These are phyloP conservation scores for Aureobasidium lini DNA, from an alignment of 2,329 filamentous ascomycete genomes.

Conservation along the genomic window DNA sequence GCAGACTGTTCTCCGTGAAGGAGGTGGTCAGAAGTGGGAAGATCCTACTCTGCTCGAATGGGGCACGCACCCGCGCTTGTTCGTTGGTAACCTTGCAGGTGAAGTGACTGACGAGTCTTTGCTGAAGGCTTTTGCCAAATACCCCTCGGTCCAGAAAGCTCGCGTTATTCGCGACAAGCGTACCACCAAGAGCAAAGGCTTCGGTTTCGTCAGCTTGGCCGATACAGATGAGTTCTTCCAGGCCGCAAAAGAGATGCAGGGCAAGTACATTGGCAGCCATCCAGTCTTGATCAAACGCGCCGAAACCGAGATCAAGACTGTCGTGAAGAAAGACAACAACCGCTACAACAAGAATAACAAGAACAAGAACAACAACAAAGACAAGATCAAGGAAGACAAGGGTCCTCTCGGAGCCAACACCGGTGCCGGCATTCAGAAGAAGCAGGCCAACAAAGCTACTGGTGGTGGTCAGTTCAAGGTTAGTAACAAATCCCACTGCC, in stretches of 20 bases:
- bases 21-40: slow-evolving; percentile 88
- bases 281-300: slow-evolving; percentile 72
- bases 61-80: slow-evolving; percentile 93
- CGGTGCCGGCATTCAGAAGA: slow-evolving; percentile 32
- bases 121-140: slow-evolving; percentile 85
- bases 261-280: slow-evolving; percentile 98
- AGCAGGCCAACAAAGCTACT: slow-evolving; percentile 25
- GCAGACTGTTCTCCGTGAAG: slow-evolving; percentile 81
- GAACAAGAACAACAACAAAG: slow-evolving; percentile 36
- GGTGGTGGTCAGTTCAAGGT: slow-evolving; percentile 14
- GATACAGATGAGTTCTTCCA: slow-evolving; percentile 95
- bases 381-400: slow-evolving; percentile 36
- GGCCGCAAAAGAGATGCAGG: slow-evolving; percentile 95
- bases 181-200: slow-evolving; percentile 92
- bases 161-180: slow-evolving; percentile 92
- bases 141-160: slow-evolving; percentile 82
- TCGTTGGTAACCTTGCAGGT: slow-evolving; percentile 92
- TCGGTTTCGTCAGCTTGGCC: slow-evolving; percentile 91
- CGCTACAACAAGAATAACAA: slow-evolving; percentile 48
- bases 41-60: slow-evolving; percentile 86
- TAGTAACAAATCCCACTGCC: background rate
- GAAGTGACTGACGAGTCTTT: slow-evolving; percentile 96
- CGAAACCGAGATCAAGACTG: slow-evolving; percentile 82
- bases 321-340: slow-evolving; percentile 44
- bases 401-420: slow-evolving; percentile 30